Evolutionary conservation across 495 filamentous ascomycete species (phyloP).

Genomic region (Stereocaulon alpinum): DNA sequence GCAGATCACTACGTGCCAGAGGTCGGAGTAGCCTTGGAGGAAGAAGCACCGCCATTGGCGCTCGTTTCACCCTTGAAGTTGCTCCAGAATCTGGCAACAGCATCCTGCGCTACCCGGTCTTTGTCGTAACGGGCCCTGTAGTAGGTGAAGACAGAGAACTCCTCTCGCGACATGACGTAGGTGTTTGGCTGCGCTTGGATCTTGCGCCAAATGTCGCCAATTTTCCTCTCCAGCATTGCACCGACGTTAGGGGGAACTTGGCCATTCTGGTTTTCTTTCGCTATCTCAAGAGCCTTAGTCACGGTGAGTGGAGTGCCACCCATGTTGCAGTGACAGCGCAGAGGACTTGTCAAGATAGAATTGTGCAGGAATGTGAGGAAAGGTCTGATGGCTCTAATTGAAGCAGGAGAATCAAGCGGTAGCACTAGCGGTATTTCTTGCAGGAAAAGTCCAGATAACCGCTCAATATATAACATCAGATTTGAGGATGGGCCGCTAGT

Average conservation of each 20-base stretch:
- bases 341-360: neutral
- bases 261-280: slow-evolving; percentile 52
- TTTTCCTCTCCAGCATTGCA: slow-evolving; percentile 44
- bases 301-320: slow-evolving; percentile 28
- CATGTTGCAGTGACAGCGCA: slow-evolving; percentile 1
- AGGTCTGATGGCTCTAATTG: neutral
- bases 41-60: slow-evolving; percentile 12
- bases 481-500: neutral
- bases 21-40: slow-evolving; percentile 5
- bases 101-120: slow-evolving; percentile 30
- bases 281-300: slow-evolving; percentile 52
- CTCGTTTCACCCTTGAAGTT: slow-evolving; percentile 27
- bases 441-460: slow-evolving; percentile 2
- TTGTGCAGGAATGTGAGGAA: neutral
- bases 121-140: slow-evolving; percentile 50
- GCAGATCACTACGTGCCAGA: neutral
- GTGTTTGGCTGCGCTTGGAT: slow-evolving; percentile 46
- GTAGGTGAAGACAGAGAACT: slow-evolving; percentile 72
- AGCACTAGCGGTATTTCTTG: neutral
- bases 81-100: slow-evolving; percentile 42
- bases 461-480: slow-evolving; percentile 1
- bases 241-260: slow-evolving; percentile 41
- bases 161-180: slow-evolving; percentile 57
- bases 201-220: slow-evolving; percentile 51
- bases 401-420: neutral